Conservation (phyloP, 1,139 yeast species). For the Geotrichum phurueaensis region DNA sequence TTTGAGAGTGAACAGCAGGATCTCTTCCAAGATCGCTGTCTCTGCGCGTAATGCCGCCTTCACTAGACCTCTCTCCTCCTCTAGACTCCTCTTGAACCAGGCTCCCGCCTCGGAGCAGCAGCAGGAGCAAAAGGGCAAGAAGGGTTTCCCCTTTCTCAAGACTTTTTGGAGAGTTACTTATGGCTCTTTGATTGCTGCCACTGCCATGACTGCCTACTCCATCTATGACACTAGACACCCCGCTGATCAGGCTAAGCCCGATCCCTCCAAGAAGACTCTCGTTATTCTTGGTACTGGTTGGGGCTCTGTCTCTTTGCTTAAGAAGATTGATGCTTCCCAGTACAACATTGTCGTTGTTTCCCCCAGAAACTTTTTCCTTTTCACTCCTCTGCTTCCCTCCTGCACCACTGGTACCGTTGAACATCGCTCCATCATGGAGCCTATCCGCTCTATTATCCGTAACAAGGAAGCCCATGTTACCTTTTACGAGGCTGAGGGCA, state of each 20-base stretch:
- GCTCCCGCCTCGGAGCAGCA: neutral
- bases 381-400: slow-evolving; percentile 89
- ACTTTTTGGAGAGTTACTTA: slow-evolving; percentile 34
- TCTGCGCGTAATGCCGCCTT: neutral
- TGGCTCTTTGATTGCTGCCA: slow-evolving; percentile 28
- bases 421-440: slow-evolving; percentile 82
- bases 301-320: slow-evolving; percentile 57
- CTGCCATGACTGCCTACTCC: slow-evolving; percentile 33
- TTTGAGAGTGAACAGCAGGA: neutral
- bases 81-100: slow-evolving; percentile 1
- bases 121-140: neutral
- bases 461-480: slow-evolving; percentile 71
- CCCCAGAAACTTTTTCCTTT: slow-evolving; percentile 90
- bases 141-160: slow-evolving; percentile 23
- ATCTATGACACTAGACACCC: slow-evolving; percentile 38
- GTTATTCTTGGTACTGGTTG: slow-evolving; percentile 92
- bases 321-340: slow-evolving; percentile 75
- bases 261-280: slow-evolving; percentile 71
- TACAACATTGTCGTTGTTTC: slow-evolving; percentile 87
- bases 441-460: slow-evolving; percentile 69
- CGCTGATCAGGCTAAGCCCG: slow-evolving; percentile 33
- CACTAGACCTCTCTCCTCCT: slow-evolving; percentile 6
- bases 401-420: slow-evolving; percentile 93
- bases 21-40: neutral
- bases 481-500: slow-evolving; percentile 89